Evolutionary conservation across 495 filamentous ascomycete species (phyloP), one percentile per base, ranked within the genome.

Genomic region (Thermothielavioides terrestris): DNA sequence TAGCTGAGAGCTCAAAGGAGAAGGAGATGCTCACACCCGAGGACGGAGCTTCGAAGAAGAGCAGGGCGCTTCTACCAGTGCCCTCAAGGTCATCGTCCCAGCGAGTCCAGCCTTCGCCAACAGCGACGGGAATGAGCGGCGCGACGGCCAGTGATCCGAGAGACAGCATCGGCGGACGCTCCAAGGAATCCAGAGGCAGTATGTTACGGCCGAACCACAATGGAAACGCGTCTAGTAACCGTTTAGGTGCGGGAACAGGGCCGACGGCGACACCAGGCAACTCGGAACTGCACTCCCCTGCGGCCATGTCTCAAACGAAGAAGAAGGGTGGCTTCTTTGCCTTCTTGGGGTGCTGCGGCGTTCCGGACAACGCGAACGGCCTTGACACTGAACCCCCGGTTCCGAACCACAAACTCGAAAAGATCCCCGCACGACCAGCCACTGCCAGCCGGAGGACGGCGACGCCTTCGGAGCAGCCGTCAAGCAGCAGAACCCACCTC

Each of bases 291-390:
- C 68, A 65, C 51, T 71, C 74, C 22, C 68, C 74, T 47, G 67
- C 64, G 53, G 71, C 54, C 39, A 63, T 61, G 52, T 60, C 61
- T 12, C 74, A 68, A 41, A 80, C 77, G 59, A 65, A 82, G 63
- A 86, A 84, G 69, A 80, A 79, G 64, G 72, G 69, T 43, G 75
- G 72, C 9, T 68, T 95, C 31, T 68, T 94, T 18, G 74, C 86
- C 22, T 81, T 92, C 48, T 71, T 95, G 41, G 83, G 77, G 43
- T 95, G 89, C 71, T 95, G 89, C 64, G 81, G 82, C 25, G 78
- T 82, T 23, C 75, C 81, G 32, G 77, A 81, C 49, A 67, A 78
- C 38, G 78, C 77, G n/a, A 79, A 82, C 48, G 68, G 78, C 3
- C 71, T 81, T 32, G 81, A 80, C 50, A 79, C 81, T 32, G 85